Evolutionary conservation across 1,139 yeast genomes (phyloP).

Genomic region (Geotrichum citri-aurantii): DNA sequence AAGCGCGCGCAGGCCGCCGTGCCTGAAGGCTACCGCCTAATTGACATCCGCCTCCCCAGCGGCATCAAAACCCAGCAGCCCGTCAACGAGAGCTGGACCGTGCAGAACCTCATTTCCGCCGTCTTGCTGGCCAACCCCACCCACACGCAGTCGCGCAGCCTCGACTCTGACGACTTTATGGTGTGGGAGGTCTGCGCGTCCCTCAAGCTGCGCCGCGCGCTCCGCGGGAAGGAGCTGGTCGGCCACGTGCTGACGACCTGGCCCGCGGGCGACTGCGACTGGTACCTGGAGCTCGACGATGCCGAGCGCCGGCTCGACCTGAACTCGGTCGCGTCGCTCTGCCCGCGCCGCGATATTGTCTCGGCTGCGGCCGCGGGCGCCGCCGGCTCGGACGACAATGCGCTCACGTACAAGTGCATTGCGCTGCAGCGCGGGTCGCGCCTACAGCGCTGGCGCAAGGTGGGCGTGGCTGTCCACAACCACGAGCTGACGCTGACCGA

Average conservation of each 20-base stretch:
- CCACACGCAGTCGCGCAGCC: neutral
- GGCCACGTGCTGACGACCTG: conserved; percentile 6
- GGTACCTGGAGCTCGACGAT: conserved; percentile 24
- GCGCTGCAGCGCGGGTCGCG: neutral
- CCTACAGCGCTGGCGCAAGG: neutral
- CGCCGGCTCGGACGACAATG: neutral
- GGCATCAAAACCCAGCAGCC: neutral
- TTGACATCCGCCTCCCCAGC: neutral
- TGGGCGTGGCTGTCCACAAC: neutral
- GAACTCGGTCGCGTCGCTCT: conserved; percentile 18
- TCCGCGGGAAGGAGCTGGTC: conserved; percentile 10
- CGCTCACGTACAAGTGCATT: neutral
- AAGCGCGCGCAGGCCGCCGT: neutral
- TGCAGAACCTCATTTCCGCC: neutral
- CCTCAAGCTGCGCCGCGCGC: conserved; percentile 11
- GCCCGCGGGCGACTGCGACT: conserved; percentile 7
- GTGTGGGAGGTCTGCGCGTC: conserved; percentile 15
- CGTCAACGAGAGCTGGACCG: neutral
- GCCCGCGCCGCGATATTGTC: conserved; percentile 13
- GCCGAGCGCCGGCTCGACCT: conserved; percentile 21
- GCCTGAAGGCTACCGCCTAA: neutral
- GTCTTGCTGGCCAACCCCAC: neutral
- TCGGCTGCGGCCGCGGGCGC: neutral
- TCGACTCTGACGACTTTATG: conserved; percentile 13
- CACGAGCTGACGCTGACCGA: neutral